These are phyloP conservation scores for Eragrostis nindensis DNA, from an alignment of 176 grass and related monocot genomes.

Conservation along the genomic window DNA sequence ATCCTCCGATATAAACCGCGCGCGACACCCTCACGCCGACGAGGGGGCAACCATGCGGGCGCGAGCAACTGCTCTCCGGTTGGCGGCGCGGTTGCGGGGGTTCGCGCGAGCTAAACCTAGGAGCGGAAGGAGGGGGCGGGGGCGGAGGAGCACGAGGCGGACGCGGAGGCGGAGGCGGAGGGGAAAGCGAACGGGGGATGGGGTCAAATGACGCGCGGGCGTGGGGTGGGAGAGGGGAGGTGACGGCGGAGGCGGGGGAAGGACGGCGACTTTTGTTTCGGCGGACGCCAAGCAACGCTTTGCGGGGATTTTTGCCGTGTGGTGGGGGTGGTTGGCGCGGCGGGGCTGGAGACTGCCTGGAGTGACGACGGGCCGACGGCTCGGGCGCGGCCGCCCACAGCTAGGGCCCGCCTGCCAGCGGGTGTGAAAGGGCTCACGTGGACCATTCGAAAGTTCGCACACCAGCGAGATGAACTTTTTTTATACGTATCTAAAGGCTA, in stretches of 20 bases:
- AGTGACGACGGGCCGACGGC: neutral
- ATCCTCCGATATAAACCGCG: neutral
- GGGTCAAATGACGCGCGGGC: constrained; percentile 41
- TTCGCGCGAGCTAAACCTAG: constrained; percentile 31
- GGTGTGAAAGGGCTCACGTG: neutral
- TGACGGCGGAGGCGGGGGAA: constrained; percentile 35
- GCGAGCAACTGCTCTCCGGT: constrained; percentile 15
- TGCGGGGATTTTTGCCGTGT: constrained; percentile 40
- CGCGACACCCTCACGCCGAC: constrained; percentile 28
- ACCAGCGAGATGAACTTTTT: too few relatives aligned
- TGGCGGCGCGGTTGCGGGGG: neutral
- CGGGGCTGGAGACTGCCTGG: constrained; percentile 20
- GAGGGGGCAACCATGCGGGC: constrained; percentile 31
- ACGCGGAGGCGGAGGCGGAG: neutral
- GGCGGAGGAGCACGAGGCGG: constrained; percentile 12
- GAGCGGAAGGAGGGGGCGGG: neutral
- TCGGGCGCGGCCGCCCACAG: neutral
- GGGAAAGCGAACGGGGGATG: neutral
- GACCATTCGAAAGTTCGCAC: too few relatives aligned
- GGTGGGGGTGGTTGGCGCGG: constrained; percentile 32
- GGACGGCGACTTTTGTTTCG: constrained; percentile 52
- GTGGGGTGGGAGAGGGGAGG: neutral
- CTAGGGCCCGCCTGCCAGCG: neutral
- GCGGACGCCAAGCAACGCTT: constrained; percentile 40
- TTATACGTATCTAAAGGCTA: too few relatives aligned